Conservation (phyloP, 768 basidiomycete species). For the Serendipita indica region DNA sequence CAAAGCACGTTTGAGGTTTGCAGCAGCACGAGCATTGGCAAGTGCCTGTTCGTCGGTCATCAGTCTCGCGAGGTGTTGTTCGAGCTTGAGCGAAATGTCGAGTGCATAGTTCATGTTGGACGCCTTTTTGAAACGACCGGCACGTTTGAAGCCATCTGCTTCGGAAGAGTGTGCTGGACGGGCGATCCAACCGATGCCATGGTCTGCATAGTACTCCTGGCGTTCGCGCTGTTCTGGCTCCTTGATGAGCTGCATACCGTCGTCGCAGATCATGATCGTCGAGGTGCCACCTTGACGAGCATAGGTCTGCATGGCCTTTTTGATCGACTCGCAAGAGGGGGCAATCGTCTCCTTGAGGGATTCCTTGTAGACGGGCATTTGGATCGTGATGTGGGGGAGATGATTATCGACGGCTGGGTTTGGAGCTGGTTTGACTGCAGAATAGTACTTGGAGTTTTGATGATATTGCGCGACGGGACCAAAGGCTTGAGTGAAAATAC, state of each 20-base stretch:
- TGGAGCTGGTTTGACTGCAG: slow-evolving; percentile 44
- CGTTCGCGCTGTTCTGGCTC: slow-evolving; percentile 50
- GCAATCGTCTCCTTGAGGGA: slow-evolving; percentile 63
- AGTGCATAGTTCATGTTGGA: slow-evolving; percentile 80
- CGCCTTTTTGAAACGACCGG: slow-evolving; percentile 88
- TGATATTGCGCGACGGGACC: slow-evolving; percentile 78
- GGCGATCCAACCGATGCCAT: slow-evolving; percentile 70
- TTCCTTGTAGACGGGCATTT: slow-evolving; percentile 84
- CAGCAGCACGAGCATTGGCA: background rate
- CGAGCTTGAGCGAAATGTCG: slow-evolving; percentile 47
- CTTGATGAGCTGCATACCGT: slow-evolving; percentile 57
- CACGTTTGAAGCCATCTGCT: slow-evolving; percentile 56
- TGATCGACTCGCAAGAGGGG: slow-evolving; percentile 62
- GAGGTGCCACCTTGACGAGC: slow-evolving; percentile 77
- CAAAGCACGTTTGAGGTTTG: background rate
- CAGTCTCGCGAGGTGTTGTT: slow-evolving; percentile 27
- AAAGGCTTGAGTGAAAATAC: slow-evolving; percentile 22
- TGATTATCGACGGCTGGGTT: slow-evolving; percentile 48
- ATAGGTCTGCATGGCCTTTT: slow-evolving; percentile 80
- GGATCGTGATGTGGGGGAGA: slow-evolving; percentile 62
- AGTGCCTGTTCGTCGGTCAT: slow-evolving; percentile 16
- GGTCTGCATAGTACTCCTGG: slow-evolving; percentile 57
- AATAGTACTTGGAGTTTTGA: slow-evolving; percentile 75
- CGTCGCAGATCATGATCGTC: slow-evolving; percentile 68
- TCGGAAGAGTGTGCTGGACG: slow-evolving; percentile 50